These are phyloP conservation scores for Hericium alpestre DNA, from an alignment of 768 basidiomycete species.

Conservation along the genomic window DNA sequence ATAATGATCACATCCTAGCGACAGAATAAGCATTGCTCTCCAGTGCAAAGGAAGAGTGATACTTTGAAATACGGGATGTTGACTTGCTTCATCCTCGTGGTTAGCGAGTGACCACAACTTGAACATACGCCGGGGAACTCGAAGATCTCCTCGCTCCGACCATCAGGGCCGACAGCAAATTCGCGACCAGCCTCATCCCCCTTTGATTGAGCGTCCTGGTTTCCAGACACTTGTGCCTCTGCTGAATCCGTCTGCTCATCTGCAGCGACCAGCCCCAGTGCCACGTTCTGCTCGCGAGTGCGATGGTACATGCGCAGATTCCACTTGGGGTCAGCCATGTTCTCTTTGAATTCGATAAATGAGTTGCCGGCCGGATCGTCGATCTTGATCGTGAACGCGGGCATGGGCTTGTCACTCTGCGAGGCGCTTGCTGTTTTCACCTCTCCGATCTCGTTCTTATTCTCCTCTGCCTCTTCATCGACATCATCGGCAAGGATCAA, in stretches of 20 bases:
- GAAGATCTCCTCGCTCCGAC: conserved; percentile 75
- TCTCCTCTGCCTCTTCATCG: conserved; percentile 31
- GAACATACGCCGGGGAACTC: conserved; percentile 83
- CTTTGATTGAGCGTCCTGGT: conserved; percentile 1
- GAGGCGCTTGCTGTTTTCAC: conserved; percentile 22
- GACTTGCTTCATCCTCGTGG: conserved; percentile 94
- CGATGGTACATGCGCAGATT: conserved; percentile 73
- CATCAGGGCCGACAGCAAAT: conserved; percentile 20
- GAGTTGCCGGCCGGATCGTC: conserved; percentile 95
- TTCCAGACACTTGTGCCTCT: background rate
- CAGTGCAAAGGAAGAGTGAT: background rate
- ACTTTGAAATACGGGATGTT: conserved; percentile 96
- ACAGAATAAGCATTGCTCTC: background rate
- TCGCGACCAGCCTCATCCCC: conserved; percentile 10
- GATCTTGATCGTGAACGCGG: conserved; percentile 68
- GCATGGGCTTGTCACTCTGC: conserved; percentile 44
- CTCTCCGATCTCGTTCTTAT: conserved; percentile 13
- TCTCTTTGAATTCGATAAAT: conserved; percentile 85
- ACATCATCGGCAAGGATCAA: conserved; percentile 49
- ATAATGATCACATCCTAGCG: conserved; percentile 88
- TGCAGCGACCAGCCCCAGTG: conserved; percentile 57
- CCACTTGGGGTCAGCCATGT: conserved; percentile 91
- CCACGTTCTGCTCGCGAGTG: conserved; percentile 69
- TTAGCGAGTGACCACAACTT: conserved; percentile 70
- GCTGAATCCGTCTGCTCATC: conserved; percentile 22